Evolutionary conservation across 495 filamentous ascomycete genomes (phyloP).

Genomic region (Aeminium ludgeri): DNA sequence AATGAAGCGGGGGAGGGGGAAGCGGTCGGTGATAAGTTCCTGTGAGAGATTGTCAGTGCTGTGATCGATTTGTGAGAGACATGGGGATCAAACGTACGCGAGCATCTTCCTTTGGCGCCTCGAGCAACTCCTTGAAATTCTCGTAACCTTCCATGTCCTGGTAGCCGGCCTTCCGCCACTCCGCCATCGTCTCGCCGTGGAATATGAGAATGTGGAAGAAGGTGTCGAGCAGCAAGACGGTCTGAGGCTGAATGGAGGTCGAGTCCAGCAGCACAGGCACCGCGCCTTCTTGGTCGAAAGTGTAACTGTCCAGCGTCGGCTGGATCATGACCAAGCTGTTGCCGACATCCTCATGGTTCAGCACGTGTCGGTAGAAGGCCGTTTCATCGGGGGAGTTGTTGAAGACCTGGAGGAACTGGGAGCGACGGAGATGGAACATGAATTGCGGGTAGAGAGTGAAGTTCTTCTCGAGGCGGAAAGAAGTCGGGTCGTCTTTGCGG

Average conservation of each 20-base stretch:
- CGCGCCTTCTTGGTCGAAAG: constrained; percentile 80
- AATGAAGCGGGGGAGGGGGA: constrained; percentile 95
- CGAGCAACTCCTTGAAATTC: constrained; percentile 76
- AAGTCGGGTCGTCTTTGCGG: constrained; percentile 93
- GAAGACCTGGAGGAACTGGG: constrained; percentile 97
- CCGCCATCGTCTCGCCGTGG: constrained; percentile 92
- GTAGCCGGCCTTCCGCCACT: constrained; percentile 97
- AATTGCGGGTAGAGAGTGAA: constrained; percentile 98
- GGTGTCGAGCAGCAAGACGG: constrained; percentile 88
- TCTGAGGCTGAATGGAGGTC: constrained; percentile 83
- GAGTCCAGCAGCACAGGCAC: constrained; percentile 90
- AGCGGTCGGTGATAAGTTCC: constrained; percentile 94
- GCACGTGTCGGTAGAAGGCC: constrained; percentile 91
- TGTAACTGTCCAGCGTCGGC: constrained; percentile 93
- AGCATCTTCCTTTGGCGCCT: constrained; percentile 95
- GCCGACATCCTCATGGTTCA: constrained; percentile 93
- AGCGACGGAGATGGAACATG: constrained; percentile 96
- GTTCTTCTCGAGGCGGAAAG: constrained; percentile 96
- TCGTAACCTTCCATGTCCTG: constrained; percentile 98
- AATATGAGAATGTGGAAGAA: constrained; percentile 99
- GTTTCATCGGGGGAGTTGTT: constrained; percentile 99
- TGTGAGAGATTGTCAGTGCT: constrained; percentile 25
- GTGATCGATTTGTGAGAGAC: not conserved
- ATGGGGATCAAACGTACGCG: constrained; percentile 41
- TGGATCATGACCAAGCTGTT: constrained; percentile 99